Conservation (phyloP, 345 rosid genomes). For the Streptanthus diversifolius region DNA sequence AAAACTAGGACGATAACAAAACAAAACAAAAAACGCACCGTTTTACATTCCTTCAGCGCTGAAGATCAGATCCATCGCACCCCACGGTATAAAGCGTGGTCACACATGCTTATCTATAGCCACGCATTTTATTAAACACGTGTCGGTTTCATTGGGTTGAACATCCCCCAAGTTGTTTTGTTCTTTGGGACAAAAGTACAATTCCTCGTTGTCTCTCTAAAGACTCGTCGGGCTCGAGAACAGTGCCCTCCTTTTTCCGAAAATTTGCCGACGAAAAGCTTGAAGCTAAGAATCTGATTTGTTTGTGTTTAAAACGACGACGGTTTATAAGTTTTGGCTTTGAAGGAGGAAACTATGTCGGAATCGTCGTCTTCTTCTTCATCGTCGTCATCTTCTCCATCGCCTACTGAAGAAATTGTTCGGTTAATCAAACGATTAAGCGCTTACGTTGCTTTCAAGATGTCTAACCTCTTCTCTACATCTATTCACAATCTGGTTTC, state of each 20-base stretch:
- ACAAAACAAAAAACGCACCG: neutral
- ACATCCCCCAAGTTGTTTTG: neutral
- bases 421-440: slow-evolving; percentile 90
- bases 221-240: slow-evolving; percentile 5
- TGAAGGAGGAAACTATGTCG: slow-evolving; percentile 38
- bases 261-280: slow-evolving; percentile 2
- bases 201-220: neutral
- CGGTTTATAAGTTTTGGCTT: neutral
- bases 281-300: slow-evolving; percentile 29
- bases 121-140: slow-evolving; percentile 7
- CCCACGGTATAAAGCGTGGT: neutral
- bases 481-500: slow-evolving; percentile 66
- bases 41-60: neutral
- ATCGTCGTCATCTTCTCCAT: slow-evolving; percentile 20
- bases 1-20: neutral
- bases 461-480: slow-evolving; percentile 50
- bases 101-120: neutral
- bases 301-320: neutral
- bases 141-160: neutral
- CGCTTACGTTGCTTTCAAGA: slow-evolving; percentile 59
- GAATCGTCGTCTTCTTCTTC: slow-evolving; percentile 37
- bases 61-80: slow-evolving; percentile 19
- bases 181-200: neutral
- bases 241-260: neutral
- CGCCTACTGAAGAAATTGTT: slow-evolving; percentile 73